Base-by-base conservation (phyloP, 1,284 basidiomycete genomes). In the Athelia psychrophila region DNA sequence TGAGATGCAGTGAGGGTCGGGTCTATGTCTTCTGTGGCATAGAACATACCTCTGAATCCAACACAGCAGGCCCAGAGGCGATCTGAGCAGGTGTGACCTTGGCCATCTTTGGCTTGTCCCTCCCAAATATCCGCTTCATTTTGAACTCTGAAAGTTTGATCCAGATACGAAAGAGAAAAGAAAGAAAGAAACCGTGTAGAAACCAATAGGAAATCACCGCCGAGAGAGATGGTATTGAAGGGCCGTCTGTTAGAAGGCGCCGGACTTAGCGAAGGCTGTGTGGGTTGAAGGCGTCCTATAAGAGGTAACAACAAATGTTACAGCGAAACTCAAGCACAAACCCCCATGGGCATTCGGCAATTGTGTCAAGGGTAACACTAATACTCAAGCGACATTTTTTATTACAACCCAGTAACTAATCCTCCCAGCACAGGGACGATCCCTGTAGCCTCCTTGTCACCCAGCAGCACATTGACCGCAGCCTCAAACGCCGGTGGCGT, bases 111-210 rank as follows among this genome's bases (percentile, higher is more conserved):
- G 61, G 60, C 53, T 78, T 81, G 59, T 79, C 78, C 49, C 78
- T 67, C 30, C 65, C 68, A 48, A 80, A 81, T 38, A 80, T 65
- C 63, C 74, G 79, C 70, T 72, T 79, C 78, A 80, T 80, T 20
- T 36, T 22, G 52, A 35, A 38, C 22, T 5, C 33, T 35, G 47
- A 36, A 18, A 30, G 42, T 40, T 32, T 20, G 42, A 12, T 19
- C 47, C 50, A 22, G 38, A 10, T 23, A 49, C 32, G 32, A 3
- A 47, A 24, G 16, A 24, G 45, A 47, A n/a, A 18, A 23, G 49
- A 25, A 47, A 18, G 19, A 51, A 12, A 46, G 44, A n/a, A n/a
- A 46, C 10, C 15, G 44, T 8, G 12, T 27, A 10, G 22, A 46
- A 27, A 27, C 15, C 16, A 46, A 46, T 38, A 18, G 33, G 33